Conservation (phyloP, 2,329 filamentous ascomycete genomes). For the Verticillium nubilum region DNA sequence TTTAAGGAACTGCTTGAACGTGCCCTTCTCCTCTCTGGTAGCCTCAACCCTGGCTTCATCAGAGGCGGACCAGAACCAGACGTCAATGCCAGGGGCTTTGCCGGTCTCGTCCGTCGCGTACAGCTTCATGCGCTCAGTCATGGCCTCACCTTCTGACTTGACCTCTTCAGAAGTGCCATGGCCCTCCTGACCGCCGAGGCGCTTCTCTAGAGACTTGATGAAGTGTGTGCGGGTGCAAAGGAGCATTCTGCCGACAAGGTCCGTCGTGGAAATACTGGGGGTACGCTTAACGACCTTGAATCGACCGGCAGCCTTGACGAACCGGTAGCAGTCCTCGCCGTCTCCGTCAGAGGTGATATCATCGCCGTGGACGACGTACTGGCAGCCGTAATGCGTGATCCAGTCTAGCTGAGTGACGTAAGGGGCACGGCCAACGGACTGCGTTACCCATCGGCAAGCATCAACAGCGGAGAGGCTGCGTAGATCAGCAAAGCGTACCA, state of each 20-base stretch:
- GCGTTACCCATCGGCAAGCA: slow-evolving; percentile 91
- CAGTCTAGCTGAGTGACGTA: slow-evolving; percentile 93
- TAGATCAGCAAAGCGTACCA: neutral
- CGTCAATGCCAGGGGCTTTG: slow-evolving; percentile 69
- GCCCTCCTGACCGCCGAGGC: slow-evolving; percentile 67
- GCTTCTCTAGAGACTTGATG: slow-evolving; percentile 70
- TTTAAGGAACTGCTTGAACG: slow-evolving; percentile 62
- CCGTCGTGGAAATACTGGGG: slow-evolving; percentile 93
- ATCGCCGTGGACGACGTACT: slow-evolving; percentile 93
- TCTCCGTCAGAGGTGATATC: slow-evolving; percentile 93
- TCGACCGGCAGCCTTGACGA: slow-evolving; percentile 86
- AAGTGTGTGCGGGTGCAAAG: slow-evolving; percentile 94
- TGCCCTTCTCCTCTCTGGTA: slow-evolving; percentile 54
- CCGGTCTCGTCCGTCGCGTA: slow-evolving; percentile 88
- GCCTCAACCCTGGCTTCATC: slow-evolving; percentile 37
- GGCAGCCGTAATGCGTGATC: slow-evolving; percentile 93
- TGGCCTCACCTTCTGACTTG: slow-evolving; percentile 55
- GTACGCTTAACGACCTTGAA: slow-evolving; percentile 98
- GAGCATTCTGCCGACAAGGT: slow-evolving; percentile 96
- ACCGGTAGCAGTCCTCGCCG: slow-evolving; percentile 95
- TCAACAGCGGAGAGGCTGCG: slow-evolving; percentile 78
- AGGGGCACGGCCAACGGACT: slow-evolving; percentile 76
- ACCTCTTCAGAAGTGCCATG: slow-evolving; percentile 61
- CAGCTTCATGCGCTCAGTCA: slow-evolving; percentile 71
- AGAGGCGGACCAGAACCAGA: slow-evolving; percentile 75